These are phyloP conservation scores for Rutstroemia sp. DNA, from an alignment of 2,329 filamentous ascomycete species.

Conservation along the genomic window DNA sequence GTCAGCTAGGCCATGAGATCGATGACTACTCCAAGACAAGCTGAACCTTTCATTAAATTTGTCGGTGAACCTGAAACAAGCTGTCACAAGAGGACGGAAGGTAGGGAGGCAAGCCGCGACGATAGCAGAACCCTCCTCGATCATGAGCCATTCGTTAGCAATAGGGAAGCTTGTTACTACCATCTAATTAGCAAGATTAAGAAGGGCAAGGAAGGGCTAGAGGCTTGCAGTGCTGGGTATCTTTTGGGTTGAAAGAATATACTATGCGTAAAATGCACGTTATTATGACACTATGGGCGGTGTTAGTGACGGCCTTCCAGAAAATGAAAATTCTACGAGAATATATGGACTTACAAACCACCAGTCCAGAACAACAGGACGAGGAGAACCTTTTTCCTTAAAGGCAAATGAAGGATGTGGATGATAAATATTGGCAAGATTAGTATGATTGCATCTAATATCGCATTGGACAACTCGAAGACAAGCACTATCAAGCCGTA, in stretches of 20 bases:
- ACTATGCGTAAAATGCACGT: constrained; percentile 5
- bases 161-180: neutral
- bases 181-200: neutral
- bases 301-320: neutral
- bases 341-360: constrained; percentile 1
- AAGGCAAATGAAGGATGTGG: constrained; percentile 2
- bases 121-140: constrained; percentile 6
- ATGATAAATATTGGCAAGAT: constrained; percentile 6
- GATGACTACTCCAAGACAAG: neutral
- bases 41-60: neutral
- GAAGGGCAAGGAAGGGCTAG: neutral
- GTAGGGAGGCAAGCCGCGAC: constrained; percentile 5
- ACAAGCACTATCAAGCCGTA: constrained; percentile 1
- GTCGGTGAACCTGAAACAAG: constrained; percentile 1
- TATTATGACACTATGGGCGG: neutral
- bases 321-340: neutral
- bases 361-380: constrained; percentile 5
- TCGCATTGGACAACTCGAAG: constrained; percentile 1
- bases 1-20: neutral
- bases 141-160: constrained; percentile 4
- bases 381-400: constrained; percentile 3
- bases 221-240: neutral
- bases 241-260: constrained; percentile 5
- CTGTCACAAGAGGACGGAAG: constrained; percentile 1
- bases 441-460: constrained; percentile 1